A percentile compares a stretch with the other conserved stretches of the same genome.
Conservation (phyloP, 2,329 filamentous ascomycete genomes). For the Colletotrichum brevisporum region DNA sequence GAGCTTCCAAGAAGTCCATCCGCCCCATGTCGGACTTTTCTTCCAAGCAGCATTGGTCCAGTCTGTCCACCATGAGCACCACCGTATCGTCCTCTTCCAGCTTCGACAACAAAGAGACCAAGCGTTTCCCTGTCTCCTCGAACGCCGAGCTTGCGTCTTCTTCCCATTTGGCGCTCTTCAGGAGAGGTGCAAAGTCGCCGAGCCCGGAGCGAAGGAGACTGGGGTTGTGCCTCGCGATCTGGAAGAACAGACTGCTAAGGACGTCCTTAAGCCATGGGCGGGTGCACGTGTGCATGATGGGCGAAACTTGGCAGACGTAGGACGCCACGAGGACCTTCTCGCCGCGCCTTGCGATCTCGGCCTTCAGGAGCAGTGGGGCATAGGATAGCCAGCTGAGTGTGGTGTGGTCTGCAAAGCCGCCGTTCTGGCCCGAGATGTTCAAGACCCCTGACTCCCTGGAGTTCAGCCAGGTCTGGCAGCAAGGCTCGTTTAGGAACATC, state of each 20-base stretch:
- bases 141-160: neutral
- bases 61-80: neutral
- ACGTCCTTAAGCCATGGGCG: slow-evolving; percentile 1
- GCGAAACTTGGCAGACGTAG: neutral
- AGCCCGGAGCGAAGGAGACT: neutral
- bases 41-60: neutral
- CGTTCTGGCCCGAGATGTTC: slow-evolving; percentile 1
- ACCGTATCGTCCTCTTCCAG: neutral
- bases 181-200: neutral
- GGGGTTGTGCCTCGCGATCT: neutral
- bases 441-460: neutral
- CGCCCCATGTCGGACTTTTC: neutral
- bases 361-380: neutral
- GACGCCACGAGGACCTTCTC: neutral
- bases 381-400: neutral
- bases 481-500: neutral
- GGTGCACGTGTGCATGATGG: neutral
- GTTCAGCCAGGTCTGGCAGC: neutral
- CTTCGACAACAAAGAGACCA: neutral
- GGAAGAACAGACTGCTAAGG: neutral
- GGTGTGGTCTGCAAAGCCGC: neutral
- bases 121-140: neutral
- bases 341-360: neutral
- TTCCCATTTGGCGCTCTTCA: neutral
- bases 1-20: neutral